Base-by-base conservation (phyloP, 768 basidiomycete genomes). In the Psilocybe azurescens region DNA sequence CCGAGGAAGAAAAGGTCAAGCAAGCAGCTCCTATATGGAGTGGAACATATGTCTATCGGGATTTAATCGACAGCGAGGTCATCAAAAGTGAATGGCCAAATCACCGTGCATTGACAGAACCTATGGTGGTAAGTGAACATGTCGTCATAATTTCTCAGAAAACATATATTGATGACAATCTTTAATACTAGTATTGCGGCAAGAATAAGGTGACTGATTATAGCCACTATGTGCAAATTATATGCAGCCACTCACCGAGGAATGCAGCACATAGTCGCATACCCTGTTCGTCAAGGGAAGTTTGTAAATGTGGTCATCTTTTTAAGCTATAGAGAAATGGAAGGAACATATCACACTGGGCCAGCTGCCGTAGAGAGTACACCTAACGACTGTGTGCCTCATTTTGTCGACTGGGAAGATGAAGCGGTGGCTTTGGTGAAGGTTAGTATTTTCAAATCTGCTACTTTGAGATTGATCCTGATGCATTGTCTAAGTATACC, bases 371-470 rank as follows among this genome's bases (percentile, higher is more conserved):
- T 69, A 24, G 73, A 78, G 13, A 66, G 78, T 0, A 70, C 74
- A 6, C 74, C 73, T 33, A 73, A 78, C 16, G 79, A 84, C 55
- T 28, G 85, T 1, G 62, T 76, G 5, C 64, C 71, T 5, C 72
- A 72, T 10, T 84, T 81, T 61, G 65, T 66, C 9, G 67, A 73
- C 28, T 82, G 86, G 73, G 85, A 86, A 60, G 71, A 78, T 5
- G 83, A 85, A 20, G 73, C 79, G 1, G 74, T 75, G 60, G 73
- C 75, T 0, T 64, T 87, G 4, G 67, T 87, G 5, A 65, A 81
- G 72, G 85, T 84, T 16, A 47, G 16, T 36, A 36, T 24, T 24
- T 47, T n/a, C n/a, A n/a, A n/a, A n/a, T n/a, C n/a, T n/a, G n/a
- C n/a, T n/a, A n/a, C n/a, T n/a, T n/a, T n/a, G 18, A 38, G 55